These are phyloP conservation scores for Astrothelium macrocarpum DNA, from an alignment of 495 filamentous ascomycete genomes.

Conservation along the genomic window DNA sequence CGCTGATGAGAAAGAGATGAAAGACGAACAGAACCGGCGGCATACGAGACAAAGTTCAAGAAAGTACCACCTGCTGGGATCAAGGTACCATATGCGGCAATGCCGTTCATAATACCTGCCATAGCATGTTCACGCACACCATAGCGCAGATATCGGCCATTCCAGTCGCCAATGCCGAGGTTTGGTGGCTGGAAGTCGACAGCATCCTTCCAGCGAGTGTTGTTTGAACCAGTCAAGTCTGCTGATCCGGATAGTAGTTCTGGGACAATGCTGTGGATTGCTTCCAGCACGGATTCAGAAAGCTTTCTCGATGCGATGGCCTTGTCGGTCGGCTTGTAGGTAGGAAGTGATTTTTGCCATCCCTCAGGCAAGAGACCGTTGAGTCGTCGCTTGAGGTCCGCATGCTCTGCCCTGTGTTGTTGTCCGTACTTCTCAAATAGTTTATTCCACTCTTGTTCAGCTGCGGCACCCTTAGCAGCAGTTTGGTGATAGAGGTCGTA, in stretches of 20 bases:
- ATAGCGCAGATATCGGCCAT: conserved; percentile 90
- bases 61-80: conserved; percentile 94
- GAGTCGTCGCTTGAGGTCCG: conserved; percentile 73
- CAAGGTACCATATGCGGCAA: conserved; percentile 88
- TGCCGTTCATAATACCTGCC: conserved; percentile 97
- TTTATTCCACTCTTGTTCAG: conserved; percentile 92
- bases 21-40: conserved; percentile 87
- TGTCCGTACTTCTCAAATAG: conserved; percentile 76
- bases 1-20: conserved; percentile 87
- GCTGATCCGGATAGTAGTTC: conserved; percentile 94
- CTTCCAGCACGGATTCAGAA: conserved; percentile 85
- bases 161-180: conserved; percentile 73
- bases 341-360: conserved; percentile 90
- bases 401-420: conserved; percentile 64
- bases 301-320: conserved; percentile 89
- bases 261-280: conserved; percentile 72
- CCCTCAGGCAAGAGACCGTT: conserved; percentile 82
- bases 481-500: conserved; percentile 84
- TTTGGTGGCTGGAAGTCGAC: conserved; percentile 93
- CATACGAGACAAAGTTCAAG: conserved; percentile 99
- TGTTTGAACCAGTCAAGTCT: conserved; percentile 96
- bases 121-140: conserved; percentile 97
- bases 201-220: conserved; percentile 95
- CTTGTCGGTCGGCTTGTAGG: conserved; percentile 78
- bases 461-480: conserved; percentile 72